Evolutionary conservation across 768 basidiomycete species (phyloP), one percentile per base, ranked within the genome.

Genomic region (Nevesoporus exiguus): DNA sequence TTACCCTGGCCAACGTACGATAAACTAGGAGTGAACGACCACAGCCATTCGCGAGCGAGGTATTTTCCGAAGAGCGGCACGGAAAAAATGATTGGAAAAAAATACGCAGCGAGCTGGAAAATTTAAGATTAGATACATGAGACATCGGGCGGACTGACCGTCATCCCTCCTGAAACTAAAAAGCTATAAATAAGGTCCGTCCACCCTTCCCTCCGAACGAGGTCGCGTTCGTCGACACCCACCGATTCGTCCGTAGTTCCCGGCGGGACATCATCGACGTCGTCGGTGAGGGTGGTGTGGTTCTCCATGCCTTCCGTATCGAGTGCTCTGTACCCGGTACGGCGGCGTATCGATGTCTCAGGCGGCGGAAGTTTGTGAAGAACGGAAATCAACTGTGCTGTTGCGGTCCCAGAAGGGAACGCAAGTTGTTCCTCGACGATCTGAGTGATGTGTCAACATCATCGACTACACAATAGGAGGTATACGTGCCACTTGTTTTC

Each of bases 331-430:
- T 91, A 91, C 7, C 83, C 87, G 14, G 63, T 66, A 54, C 88
- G 78, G 33, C 66, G 79, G 17, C 80, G 77, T n/a, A 84, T 49
- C 7, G 75, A 71, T 1, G 82, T 76, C 15, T 84, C 79, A 19
- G 88, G 85, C 29, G 83, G 83, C 1, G 88, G 88, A 33, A 87
- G 71, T 54, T 82, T 74, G 64, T 98, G 93, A 14, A 98, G 77
- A 13, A 97, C 90, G 3, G 93, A 88, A 44, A 98, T 93, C 11
- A 98, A 77, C 60, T 97, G 95, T 5, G 95, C 95, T 2, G 96
- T 98, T 1, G 95, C 95, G 15, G 95, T 96, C 29, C 96, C 96
- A 1, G 91, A 93, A 2, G 96, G 96, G 62, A 98, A 98, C 3
- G 89, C 78, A 4, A 98, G 83, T 69, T 96, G 85, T 70, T 98